These are phyloP conservation scores for Apiotrichum domesticum DNA, from an alignment of 1,284 basidiomycete genomes.

Conservation along the genomic window DNA sequence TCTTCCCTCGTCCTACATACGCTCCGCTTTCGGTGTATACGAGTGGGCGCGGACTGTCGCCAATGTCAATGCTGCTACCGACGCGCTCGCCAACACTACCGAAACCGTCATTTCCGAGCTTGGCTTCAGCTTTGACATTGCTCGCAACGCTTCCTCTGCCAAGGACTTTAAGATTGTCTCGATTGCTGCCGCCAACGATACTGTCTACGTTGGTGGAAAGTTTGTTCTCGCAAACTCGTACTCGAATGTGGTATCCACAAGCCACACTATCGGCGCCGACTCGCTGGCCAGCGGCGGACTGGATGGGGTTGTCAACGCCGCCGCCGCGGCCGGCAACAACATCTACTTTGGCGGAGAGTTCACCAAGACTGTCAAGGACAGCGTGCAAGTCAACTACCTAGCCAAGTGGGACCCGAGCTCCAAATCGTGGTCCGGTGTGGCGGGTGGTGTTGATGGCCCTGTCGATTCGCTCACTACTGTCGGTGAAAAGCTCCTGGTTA, in stretches of 20 bases:
- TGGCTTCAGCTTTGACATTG: slow-evolving; percentile 55
- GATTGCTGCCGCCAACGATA: slow-evolving; percentile 60
- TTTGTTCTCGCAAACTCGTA: slow-evolving; percentile 58
- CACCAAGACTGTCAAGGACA: slow-evolving; percentile 58
- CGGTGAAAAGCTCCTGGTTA: slow-evolving; percentile 55
- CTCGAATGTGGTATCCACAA: slow-evolving; percentile 67
- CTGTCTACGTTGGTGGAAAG: slow-evolving; percentile 68
- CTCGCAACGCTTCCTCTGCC: slow-evolving; percentile 36
- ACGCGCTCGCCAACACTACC: slow-evolving; percentile 60
- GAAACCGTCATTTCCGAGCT: slow-evolving; percentile 63
- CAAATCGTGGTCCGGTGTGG: slow-evolving; percentile 65
- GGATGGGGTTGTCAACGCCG: slow-evolving; percentile 66
- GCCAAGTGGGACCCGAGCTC: slow-evolving; percentile 67
- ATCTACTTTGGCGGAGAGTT: slow-evolving; percentile 85
- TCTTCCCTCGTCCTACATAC: slow-evolving; percentile 13
- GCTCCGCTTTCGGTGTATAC: slow-evolving; percentile 36
- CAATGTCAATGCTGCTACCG: slow-evolving; percentile 31
- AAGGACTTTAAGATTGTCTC: slow-evolving; percentile 52
- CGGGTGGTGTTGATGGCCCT: slow-evolving; percentile 67
- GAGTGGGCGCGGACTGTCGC: slow-evolving; percentile 28
- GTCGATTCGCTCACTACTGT: slow-evolving; percentile 54
- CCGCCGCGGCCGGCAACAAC: slow-evolving; percentile 56
- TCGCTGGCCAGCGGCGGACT: slow-evolving; percentile 60
- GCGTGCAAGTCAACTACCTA: slow-evolving; percentile 58
- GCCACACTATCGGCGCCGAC: slow-evolving; percentile 41